Percentiles rank a stretch among this genome's conserved stretches.
Evolutionary conservation across 2,329 filamentous ascomycete species (phyloP).

Genomic region (Pseudogymnoascus sp.): DNA sequence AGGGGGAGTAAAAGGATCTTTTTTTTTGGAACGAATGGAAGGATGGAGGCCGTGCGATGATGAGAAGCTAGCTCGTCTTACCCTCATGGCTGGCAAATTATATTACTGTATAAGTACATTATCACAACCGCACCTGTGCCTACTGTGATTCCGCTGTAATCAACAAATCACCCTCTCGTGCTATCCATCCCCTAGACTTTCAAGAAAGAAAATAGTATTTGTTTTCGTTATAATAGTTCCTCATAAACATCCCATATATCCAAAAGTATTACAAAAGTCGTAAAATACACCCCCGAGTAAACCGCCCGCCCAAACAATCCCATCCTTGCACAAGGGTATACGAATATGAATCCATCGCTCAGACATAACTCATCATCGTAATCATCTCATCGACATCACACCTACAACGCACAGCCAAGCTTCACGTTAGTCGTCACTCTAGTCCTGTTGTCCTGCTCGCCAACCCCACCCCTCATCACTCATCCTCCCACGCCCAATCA

Average conservation of each 20-base stretch:
- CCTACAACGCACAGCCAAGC: not conserved
- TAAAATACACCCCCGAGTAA: not conserved
- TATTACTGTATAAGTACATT: conserved; percentile 2
- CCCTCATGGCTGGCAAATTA: not conserved
- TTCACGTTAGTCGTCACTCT: not conserved
- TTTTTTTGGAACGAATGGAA: not conserved
- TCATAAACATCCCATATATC: not conserved
- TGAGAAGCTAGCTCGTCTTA: not conserved
- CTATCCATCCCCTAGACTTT: not conserved
- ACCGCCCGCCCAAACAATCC: not conserved
- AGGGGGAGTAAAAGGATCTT: not conserved
- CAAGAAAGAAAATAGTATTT: not conserved
- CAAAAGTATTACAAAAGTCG: conserved; percentile 1
- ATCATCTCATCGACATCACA: conserved; percentile 1
- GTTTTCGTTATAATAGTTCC: not conserved
- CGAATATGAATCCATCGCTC: conserved; percentile 2
- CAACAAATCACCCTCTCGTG: not conserved
- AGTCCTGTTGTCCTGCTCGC: not conserved
- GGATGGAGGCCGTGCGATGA: not conserved
- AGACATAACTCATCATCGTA: conserved; percentile 5
- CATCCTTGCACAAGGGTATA: not conserved
- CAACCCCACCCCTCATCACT: not conserved
- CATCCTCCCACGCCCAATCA: conserved; percentile 50
- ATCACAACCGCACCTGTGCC: not conserved
- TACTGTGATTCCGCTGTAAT: not conserved